Evolutionary conservation across 352 stramenopile species (phyloP).

Genomic region (Globisporangium nodosum): DNA sequence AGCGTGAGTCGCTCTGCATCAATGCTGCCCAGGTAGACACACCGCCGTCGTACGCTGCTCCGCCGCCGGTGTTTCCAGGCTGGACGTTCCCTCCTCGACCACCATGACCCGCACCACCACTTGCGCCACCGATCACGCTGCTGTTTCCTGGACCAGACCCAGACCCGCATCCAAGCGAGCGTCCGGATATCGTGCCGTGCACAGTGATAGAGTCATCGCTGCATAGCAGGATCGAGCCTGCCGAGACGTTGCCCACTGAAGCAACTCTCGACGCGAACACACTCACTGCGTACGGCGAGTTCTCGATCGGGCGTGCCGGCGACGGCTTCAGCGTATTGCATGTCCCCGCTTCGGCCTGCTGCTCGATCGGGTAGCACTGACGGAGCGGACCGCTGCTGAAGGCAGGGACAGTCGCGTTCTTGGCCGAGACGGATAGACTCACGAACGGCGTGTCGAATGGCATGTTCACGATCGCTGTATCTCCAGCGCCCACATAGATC

Average conservation of each 20-base stretch:
- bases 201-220: conserved; percentile 34
- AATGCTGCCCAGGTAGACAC: background rate
- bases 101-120: conserved; percentile 63
- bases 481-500: conserved; percentile 26
- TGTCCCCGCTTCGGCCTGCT: conserved; percentile 30
- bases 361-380: conserved; percentile 33
- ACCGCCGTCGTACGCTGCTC: conserved; percentile 33
- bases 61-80: conserved; percentile 42
- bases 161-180: conserved; percentile 39
- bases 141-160: conserved; percentile 52
- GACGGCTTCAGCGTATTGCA: conserved; percentile 22
- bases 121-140: conserved; percentile 38
- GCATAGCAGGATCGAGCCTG: conserved; percentile 56
- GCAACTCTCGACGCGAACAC: conserved; percentile 37
- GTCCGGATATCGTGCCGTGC: conserved; percentile 29
- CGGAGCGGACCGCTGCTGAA: conserved; percentile 41
- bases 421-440: conserved; percentile 31
- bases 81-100: conserved; percentile 55
- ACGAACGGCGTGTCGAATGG: conserved; percentile 56
- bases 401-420: conserved; percentile 38
- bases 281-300: conserved; percentile 32
- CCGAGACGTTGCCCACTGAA: conserved; percentile 39
- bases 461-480: conserved; percentile 33
- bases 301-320: background rate
- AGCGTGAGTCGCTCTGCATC: background rate